These are phyloP conservation scores for Tirmania nivea DNA, from an alignment of 495 filamentous ascomycete genomes.

Conservation along the genomic window DNA sequence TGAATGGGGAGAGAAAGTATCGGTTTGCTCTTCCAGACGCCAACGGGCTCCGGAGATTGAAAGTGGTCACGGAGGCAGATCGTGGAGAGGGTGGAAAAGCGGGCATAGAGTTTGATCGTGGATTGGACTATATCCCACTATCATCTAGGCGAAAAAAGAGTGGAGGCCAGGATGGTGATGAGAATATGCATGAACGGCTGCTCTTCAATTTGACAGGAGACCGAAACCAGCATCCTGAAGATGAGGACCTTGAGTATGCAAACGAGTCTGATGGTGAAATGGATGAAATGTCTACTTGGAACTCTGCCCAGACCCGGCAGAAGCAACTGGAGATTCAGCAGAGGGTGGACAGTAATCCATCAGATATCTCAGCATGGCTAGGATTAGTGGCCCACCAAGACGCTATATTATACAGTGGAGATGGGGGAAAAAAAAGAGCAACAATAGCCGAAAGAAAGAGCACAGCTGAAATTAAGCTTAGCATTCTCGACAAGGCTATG, in stretches of 20 bases:
- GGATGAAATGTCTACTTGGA: neutral
- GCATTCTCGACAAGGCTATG: conserved; percentile 63
- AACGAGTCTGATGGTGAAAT: conserved; percentile 24
- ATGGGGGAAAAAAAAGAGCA: conserved; percentile 21
- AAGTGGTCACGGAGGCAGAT: conserved; percentile 18
- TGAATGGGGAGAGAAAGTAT: conserved; percentile 18
- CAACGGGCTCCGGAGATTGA: conserved; percentile 20
- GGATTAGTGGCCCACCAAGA: conserved; percentile 57
- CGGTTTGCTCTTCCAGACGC: conserved; percentile 22
- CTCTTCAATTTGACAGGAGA: neutral
- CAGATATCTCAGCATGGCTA: conserved; percentile 53
- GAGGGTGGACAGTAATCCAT: conserved; percentile 24
- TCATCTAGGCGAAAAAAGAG: neutral
- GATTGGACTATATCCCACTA: conserved; percentile 28
- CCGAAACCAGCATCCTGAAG: neutral
- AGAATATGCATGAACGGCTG: neutral
- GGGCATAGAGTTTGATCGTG: conserved; percentile 7
- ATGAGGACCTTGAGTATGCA: conserved; percentile 25
- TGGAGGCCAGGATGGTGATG: neutral
- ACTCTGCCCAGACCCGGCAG: neutral
- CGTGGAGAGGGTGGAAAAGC: neutral
- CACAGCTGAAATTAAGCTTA: conserved; percentile 55
- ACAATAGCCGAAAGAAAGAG: conserved; percentile 41
- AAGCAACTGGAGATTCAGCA: neutral
- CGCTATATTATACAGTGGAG: conserved; percentile 26